A percentile compares a stretch with the other conserved stretches of the same genome.
These are phyloP conservation scores for Sporobolomyces phaffii DNA, from an alignment of 768 basidiomycete species.

Conservation along the genomic window DNA sequence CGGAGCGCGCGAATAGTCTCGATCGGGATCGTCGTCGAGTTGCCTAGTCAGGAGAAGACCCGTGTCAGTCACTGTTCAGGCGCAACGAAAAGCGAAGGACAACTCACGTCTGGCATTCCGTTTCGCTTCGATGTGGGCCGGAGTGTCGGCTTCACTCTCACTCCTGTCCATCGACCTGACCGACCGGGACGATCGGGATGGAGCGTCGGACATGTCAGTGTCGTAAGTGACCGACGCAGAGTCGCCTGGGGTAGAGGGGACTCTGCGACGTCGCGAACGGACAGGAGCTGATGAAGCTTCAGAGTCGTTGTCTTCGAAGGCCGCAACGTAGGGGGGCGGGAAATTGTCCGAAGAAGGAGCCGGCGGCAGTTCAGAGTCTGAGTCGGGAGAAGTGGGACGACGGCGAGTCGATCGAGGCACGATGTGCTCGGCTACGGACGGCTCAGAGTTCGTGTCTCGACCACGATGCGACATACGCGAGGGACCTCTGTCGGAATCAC, in stretches of 20 bases:
- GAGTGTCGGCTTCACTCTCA: slow-evolving; percentile 15
- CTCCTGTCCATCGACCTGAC: slow-evolving; percentile 3
- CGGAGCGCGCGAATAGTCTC: not conserved
- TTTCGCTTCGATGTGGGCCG: slow-evolving; percentile 12
- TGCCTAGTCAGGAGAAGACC: not conserved
- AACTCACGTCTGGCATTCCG: slow-evolving; percentile 7
- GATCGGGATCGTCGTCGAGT: slow-evolving; percentile 7
- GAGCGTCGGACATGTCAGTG: not conserved
- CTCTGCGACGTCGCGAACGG: not conserved
- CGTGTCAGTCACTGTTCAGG: not conserved
- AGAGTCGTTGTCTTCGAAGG: not conserved
- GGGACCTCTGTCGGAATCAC: no score
- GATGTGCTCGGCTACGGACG: no score
- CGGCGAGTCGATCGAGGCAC: not conserved
- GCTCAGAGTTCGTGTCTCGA: no score
- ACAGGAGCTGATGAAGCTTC: not conserved
- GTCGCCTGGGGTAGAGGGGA: not conserved
- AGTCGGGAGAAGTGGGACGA: not conserved
- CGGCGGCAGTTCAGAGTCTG: not conserved
- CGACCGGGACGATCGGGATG: slow-evolving; percentile 8
- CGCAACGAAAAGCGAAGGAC: not conserved
- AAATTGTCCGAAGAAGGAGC: not conserved
- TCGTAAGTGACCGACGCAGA: not conserved
- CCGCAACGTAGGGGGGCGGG: not conserved
- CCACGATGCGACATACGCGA: no score